Percentiles rank a stretch among this genome's conserved stretches.
These are phyloP conservation scores for Balamuthia mandrillaris DNA, from an alignment of 208 protist species.

Conservation along the genomic window DNA sequence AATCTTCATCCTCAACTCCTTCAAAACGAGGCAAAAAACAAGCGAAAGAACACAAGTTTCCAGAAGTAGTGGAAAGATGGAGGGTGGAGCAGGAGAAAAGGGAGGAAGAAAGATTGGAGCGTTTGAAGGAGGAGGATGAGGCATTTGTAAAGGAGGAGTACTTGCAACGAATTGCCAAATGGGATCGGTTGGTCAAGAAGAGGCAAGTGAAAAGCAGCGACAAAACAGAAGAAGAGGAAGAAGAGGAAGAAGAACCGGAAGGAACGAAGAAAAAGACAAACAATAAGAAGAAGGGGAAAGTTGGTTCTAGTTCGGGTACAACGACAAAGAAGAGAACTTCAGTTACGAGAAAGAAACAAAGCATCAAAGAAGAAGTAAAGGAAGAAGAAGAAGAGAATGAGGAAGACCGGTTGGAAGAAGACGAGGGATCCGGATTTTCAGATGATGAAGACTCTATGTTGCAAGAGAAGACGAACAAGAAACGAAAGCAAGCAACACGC, in stretches of 20 bases:
- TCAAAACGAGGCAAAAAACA: too few species aligned
- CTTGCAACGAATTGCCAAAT: too few species aligned
- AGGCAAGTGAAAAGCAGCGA: too few species aligned
- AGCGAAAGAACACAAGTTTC: too few species aligned
- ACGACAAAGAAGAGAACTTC: not conserved
- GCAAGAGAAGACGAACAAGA: not conserved
- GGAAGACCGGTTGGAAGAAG: not conserved
- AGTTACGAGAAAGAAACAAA: not conserved
- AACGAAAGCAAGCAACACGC: not conserved
- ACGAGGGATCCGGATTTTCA: not conserved
- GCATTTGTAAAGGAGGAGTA: too few species aligned
- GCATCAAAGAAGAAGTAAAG: not conserved
- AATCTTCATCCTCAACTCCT: too few species aligned
- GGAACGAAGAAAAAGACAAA: not conserved
- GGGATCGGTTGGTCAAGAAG: too few species aligned
- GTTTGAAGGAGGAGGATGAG: too few species aligned
- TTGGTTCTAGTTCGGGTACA: not conserved
- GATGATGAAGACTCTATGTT: not conserved
- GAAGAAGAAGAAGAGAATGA: not conserved
- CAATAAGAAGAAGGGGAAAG: not conserved
- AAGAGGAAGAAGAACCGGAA: not conserved
- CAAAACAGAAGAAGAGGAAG: conserved; percentile 11
- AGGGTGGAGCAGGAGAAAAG: too few species aligned
- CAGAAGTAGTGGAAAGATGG: too few species aligned
- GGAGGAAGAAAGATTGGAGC: too few species aligned